A percentile compares a stretch with the other conserved stretches of the same genome.
phyloP scores from a whole-genome alignment of 2,329 filamentous ascomycete genomes.

The Aspergillus flavus region DNA sequence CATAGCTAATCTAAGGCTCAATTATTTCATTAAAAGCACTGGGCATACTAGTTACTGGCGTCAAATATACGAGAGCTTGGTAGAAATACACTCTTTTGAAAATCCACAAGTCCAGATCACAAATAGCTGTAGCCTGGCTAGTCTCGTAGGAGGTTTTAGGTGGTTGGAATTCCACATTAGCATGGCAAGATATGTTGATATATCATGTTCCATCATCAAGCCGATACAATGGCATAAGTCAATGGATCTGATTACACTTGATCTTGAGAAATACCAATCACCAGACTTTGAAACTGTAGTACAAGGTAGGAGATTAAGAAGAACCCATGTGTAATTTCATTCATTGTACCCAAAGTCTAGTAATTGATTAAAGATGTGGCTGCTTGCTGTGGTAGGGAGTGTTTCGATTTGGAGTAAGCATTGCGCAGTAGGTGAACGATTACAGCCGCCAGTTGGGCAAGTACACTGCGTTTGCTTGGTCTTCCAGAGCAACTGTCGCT shows the following conservation, averaged over 20 bases:
- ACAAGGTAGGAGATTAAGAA: neutral
- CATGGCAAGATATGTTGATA: no score
- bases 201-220: no score
- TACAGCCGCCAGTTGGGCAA: neutral
- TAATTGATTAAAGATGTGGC: neutral
- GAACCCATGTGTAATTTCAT: neutral
- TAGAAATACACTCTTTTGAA: neutral
- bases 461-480: neutral
- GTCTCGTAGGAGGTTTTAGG: fast-evolving
- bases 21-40: no score
- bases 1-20: neutral
- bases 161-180: neutral
- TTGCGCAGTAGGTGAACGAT: neutral
- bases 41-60: no score
- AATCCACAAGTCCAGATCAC: neutral
- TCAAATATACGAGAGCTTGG: no score
- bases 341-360: neutral
- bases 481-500: neutral
- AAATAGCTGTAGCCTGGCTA: neutral
- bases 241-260: neutral
- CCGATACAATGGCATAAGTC: neutral
- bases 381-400: neutral
- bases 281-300: neutral
- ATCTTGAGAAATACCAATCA: neutral
- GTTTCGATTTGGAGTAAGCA: neutral